Conservation (phyloP, 768 basidiomycete species). For the Trametes sanguinea region DNA sequence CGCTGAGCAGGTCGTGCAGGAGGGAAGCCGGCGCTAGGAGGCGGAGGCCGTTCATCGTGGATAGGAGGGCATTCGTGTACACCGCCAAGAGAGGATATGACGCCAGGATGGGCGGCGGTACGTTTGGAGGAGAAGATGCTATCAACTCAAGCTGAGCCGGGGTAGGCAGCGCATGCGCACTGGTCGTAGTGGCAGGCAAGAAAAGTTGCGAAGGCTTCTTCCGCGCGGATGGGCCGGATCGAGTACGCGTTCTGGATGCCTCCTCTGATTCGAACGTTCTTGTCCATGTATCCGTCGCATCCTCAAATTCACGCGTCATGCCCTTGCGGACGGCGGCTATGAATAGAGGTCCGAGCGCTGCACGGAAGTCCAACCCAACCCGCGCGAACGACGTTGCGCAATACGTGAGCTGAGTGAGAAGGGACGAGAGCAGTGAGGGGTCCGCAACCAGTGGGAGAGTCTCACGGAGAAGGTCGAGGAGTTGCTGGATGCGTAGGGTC, state of each 20-base stretch:
- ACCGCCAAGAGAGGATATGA: conserved; percentile 75
- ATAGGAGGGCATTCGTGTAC: conserved; percentile 70
- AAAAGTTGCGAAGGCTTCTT: conserved; percentile 24
- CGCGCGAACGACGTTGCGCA: conserved; percentile 90
- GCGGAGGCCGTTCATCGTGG: conserved; percentile 77
- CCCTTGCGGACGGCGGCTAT: conserved; percentile 59
- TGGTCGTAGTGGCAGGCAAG: conserved; percentile 1
- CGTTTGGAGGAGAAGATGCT: conserved; percentile 43
- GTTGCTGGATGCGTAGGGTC: conserved; percentile 59
- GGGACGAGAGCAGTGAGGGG: conserved; percentile 69
- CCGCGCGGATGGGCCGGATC: conserved; percentile 1
- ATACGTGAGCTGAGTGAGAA: conserved; percentile 92
- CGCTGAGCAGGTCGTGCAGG: conserved; percentile 46
- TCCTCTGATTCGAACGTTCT: conserved; percentile 11
- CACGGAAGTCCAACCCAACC: conserved; percentile 89
- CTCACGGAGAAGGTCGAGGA: conserved; percentile 65
- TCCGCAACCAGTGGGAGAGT: conserved; percentile 63
- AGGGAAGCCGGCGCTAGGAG: conserved; percentile 72
- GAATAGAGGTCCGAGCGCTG: conserved; percentile 66
- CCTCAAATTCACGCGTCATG: conserved; percentile 53
- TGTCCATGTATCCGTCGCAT: conserved; percentile 36
- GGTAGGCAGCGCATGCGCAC: conserved; percentile 22
- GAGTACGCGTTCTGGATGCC: neutral
- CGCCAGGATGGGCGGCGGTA: conserved; percentile 71
- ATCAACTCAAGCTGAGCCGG: conserved; percentile 20